Percentiles rank a stretch among this genome's conserved stretches.
Conservation (phyloP, 1,284 basidiomycete genomes). For the Ustilago sp. region DNA sequence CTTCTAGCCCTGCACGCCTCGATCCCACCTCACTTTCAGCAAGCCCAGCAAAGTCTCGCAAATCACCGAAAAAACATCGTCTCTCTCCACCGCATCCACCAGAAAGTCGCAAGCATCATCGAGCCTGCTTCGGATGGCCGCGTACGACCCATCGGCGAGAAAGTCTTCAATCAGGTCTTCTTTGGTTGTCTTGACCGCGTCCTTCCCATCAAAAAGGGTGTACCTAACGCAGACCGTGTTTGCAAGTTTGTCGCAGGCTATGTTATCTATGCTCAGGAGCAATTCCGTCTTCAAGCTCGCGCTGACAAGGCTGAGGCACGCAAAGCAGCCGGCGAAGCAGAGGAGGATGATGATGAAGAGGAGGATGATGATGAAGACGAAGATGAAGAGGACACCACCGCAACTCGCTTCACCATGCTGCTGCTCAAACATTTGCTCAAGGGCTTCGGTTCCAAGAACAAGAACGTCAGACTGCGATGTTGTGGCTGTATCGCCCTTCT, state of each 20-base stretch:
- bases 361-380: slow-evolving; percentile 72
- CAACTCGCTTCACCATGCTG: slow-evolving; percentile 78
- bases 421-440: slow-evolving; percentile 82
- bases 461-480: slow-evolving; percentile 83
- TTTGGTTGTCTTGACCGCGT: slow-evolving; percentile 77
- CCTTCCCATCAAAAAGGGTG: slow-evolving; percentile 85
- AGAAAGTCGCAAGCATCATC: slow-evolving; percentile 76
- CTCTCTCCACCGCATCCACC: slow-evolving; percentile 84
- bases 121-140: slow-evolving; percentile 68
- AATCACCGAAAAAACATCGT: slow-evolving; percentile 93
- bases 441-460: slow-evolving; percentile 90
- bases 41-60: slow-evolving; percentile 83
- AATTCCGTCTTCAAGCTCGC: slow-evolving; percentile 49
- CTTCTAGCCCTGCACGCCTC: slow-evolving; percentile 35
- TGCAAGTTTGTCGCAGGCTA: slow-evolving; percentile 88
- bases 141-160: slow-evolving; percentile 76
- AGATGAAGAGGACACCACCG: slow-evolving; percentile 79
- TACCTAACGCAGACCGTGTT: slow-evolving; percentile 80
- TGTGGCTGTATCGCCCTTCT: slow-evolving; percentile 76
- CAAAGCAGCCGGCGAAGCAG: slow-evolving; percentile 26
- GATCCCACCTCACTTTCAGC: slow-evolving; percentile 74
- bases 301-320: slow-evolving; percentile 27
- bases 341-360: slow-evolving; percentile 70
- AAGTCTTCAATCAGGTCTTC: slow-evolving; percentile 78
- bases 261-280: slow-evolving; percentile 74